Evolutionary conservation across 2,329 filamentous ascomycete genomes (phyloP).

Genomic region (Paracorniculantispora psalliotae): DNA sequence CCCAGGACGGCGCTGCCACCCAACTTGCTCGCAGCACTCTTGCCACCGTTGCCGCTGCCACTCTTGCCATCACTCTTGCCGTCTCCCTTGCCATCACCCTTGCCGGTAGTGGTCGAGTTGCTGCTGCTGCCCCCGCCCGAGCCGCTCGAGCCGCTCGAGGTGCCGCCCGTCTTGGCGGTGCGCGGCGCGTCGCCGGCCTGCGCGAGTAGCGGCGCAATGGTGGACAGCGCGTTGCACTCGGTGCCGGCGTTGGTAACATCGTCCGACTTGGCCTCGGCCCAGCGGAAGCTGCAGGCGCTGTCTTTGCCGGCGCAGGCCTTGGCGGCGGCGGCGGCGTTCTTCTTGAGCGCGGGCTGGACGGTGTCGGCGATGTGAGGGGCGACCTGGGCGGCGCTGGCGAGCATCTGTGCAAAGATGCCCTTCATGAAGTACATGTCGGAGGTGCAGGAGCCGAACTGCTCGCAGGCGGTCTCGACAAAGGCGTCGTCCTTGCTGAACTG

Average conservation of each 20-base stretch:
- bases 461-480: constrained; percentile 47
- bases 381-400: constrained; percentile 47
- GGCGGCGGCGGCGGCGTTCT: constrained; percentile 49
- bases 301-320: constrained; percentile 49
- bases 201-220: constrained; percentile 50
- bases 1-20: background rate
- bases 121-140: constrained; percentile 45
- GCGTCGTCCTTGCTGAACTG: constrained; percentile 47
- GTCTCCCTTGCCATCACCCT: constrained; percentile 5
- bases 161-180: constrained; percentile 47
- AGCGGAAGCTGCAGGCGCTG: constrained; percentile 49
- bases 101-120: constrained; percentile 31
- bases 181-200: constrained; percentile 33
- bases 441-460: constrained; percentile 44
- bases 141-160: constrained; percentile 47
- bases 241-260: constrained; percentile 53
- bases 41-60: background rate
- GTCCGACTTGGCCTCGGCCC: constrained; percentile 47
- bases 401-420: constrained; percentile 54
- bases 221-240: constrained; percentile 53
- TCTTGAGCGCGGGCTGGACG: constrained; percentile 47
- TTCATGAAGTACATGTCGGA: constrained; percentile 61
- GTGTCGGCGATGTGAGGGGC: constrained; percentile 46
- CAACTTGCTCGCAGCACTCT: background rate
- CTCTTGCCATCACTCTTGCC: constrained; percentile 8